Evolutionary conservation across 345 rosid genomes (phyloP).

Genomic region (Lumnitzera racemosa): DNA sequence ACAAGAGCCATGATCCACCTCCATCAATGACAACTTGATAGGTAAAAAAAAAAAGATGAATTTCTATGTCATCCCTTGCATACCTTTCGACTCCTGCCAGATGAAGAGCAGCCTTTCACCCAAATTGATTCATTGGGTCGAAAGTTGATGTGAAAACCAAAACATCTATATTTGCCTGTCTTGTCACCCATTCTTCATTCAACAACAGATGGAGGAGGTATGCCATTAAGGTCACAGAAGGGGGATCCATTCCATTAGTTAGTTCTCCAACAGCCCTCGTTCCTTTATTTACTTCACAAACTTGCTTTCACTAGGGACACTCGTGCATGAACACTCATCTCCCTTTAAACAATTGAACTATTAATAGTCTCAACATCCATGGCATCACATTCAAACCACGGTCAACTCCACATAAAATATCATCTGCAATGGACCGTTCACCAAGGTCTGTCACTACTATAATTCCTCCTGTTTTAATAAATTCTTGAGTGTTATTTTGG

Average conservation of each 20-base stretch:
- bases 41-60: no score
- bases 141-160: slow-evolving; percentile 82
- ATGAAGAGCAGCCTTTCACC: no score
- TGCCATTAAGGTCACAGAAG: slow-evolving; percentile 98
- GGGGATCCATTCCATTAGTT: slow-evolving; percentile 90
- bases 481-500: slow-evolving; percentile 17
- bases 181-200: slow-evolving; percentile 42
- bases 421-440: slow-evolving; percentile 73
- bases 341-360: slow-evolving; percentile 73
- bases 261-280: slow-evolving; percentile 21
- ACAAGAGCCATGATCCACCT: no score
- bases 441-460: slow-evolving; percentile 79
- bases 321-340: slow-evolving; percentile 78
- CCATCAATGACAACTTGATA: no score
- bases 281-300: slow-evolving; percentile 32
- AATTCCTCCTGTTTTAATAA: slow-evolving; percentile 68
- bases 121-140: slow-evolving; percentile 64
- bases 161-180: slow-evolving; percentile 70
- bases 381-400: slow-evolving; percentile 71
- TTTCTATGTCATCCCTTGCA: no score
- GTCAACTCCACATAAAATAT: slow-evolving; percentile 96
- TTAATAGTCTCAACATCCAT: slow-evolving; percentile 73
- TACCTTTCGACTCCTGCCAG: no score
- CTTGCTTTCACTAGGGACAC: slow-evolving; percentile 83
- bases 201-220: slow-evolving; percentile 65